Evolutionary conservation across 179 eudicot genomes (phyloP).

Genomic region (Beta lomatogona): DNA sequence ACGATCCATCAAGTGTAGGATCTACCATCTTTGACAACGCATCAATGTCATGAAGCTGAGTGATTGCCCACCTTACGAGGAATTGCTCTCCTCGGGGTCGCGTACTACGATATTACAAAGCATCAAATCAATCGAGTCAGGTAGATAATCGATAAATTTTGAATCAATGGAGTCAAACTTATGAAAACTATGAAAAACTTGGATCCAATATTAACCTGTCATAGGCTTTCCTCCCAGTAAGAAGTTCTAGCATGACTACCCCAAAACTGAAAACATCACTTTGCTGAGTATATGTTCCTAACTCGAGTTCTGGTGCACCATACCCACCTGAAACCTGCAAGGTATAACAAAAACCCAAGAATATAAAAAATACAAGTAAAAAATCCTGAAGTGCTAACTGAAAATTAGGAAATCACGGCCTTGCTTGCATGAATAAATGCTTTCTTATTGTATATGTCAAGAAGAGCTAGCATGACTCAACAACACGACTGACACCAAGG

Average conservation of each 20-base stretch:
- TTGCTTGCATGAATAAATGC: not conserved
- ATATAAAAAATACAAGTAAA: not conserved
- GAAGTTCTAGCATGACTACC: slow-evolving; percentile 86
- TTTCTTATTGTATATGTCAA: too few species aligned
- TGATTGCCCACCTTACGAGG: slow-evolving; percentile 87
- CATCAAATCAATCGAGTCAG: not conserved
- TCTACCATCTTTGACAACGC: slow-evolving; percentile 90
- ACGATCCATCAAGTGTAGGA: slow-evolving; percentile 67
- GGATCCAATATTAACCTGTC: slow-evolving; percentile 61
- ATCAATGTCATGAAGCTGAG: slow-evolving; percentile 84
- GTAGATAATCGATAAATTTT: not conserved
- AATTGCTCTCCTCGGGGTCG: slow-evolving; percentile 77
- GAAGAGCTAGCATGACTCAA: too few species aligned
- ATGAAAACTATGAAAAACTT: not conserved
- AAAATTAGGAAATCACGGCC: not conserved
- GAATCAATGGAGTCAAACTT: not conserved
- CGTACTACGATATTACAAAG: slow-evolving; percentile 39
- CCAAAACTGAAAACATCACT: slow-evolving; percentile 96
- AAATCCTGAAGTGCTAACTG: not conserved
- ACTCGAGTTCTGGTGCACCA: slow-evolving; percentile 95
- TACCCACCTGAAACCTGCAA: slow-evolving; percentile 50
- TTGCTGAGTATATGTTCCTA: slow-evolving; percentile 66
- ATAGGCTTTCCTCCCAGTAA: slow-evolving; percentile 75
- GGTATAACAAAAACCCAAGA: not conserved
- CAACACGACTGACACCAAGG: too few species aligned